phyloP scores from a whole-genome alignment of 2,329 filamentous ascomycete species.

The Neonectria neomacrospora region DNA sequence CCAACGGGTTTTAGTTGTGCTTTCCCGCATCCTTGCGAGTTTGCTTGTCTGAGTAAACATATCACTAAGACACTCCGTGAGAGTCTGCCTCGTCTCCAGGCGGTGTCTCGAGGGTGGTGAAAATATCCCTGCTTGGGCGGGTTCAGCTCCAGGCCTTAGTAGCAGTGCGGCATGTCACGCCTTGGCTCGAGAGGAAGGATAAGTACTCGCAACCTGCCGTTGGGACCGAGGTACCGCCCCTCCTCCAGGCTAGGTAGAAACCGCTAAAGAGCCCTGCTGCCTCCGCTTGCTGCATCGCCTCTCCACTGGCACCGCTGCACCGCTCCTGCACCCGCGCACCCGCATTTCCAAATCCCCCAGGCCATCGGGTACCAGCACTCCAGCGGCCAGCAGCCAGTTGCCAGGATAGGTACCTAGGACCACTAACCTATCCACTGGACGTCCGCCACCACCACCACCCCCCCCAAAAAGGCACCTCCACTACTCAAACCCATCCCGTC shows the following conservation, averaged over 20 bases:
- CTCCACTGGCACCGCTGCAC: constrained; percentile 9
- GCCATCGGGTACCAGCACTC: constrained; percentile 1
- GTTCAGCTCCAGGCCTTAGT: constrained; percentile 19
- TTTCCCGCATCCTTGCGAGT: not conserved
- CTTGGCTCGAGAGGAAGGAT: not conserved
- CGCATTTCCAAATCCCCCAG: constrained; percentile 20
- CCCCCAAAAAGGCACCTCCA: constrained; percentile 24
- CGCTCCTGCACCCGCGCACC: constrained; percentile 24
- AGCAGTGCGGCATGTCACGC: constrained; percentile 8
- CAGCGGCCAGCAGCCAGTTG: not conserved
- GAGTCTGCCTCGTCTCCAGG: constrained; percentile 23
- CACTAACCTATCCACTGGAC: too few relatives aligned
- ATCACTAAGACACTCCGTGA: constrained; percentile 12
- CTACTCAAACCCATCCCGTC: constrained; percentile 27
- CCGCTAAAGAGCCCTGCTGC: constrained; percentile 18
- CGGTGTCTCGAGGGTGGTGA: not conserved
- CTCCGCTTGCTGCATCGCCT: constrained; percentile 7
- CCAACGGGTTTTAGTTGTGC: constrained; percentile 1
- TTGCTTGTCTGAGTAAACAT: not conserved
- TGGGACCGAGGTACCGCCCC: constrained; percentile 18
- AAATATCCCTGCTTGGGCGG: constrained; percentile 9
- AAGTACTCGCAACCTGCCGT: constrained; percentile 22
- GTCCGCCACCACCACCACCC: constrained; percentile 1
- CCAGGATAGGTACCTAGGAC: too few relatives aligned
- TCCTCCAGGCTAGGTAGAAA: constrained; percentile 22